Conservation (phyloP, 192 early-diverging fungal genomes). For the Backusella parvicylindrica region DNA sequence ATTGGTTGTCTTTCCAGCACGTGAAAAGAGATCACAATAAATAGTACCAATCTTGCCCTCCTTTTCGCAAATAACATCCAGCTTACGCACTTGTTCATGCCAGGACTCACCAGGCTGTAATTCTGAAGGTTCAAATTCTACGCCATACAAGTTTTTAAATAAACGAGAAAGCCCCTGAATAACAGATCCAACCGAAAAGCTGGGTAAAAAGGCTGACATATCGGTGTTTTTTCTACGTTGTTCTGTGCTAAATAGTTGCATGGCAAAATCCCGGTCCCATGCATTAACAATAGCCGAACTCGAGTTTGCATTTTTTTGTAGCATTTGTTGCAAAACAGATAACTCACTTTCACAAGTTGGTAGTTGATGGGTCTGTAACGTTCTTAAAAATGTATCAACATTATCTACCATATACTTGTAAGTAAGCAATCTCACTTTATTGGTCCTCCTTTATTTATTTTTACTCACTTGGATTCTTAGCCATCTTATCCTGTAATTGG, state of each 20-base stretch:
- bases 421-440: no score
- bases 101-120: constrained; percentile 81
- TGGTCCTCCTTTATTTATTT: background rate
- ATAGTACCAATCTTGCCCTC: constrained; percentile 87
- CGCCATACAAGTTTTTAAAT: constrained; percentile 83
- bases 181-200: constrained; percentile 86
- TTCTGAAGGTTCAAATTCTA: constrained; percentile 69
- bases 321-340: constrained; percentile 42
- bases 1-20: constrained; percentile 72
- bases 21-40: constrained; percentile 89
- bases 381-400: constrained; percentile 82
- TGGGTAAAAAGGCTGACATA: constrained; percentile 56
- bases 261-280: constrained; percentile 85
- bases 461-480: constrained; percentile 63
- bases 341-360: constrained; percentile 55
- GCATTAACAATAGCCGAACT: constrained; percentile 46
- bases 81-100: constrained; percentile 87
- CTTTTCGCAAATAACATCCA: constrained; percentile 87
- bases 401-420: constrained; percentile 43
- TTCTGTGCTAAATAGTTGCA: constrained; percentile 32
- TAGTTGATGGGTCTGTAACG: constrained; percentile 56
- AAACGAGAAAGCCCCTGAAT: constrained; percentile 86
- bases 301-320: constrained; percentile 13
- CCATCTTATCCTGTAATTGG: constrained; percentile 93
- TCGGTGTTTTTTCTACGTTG: constrained; percentile 35